phyloP scores from a whole-genome alignment of 225 moss, liverwort and hornwort genomes.

The Pseudoscleropodium purum region DNA sequence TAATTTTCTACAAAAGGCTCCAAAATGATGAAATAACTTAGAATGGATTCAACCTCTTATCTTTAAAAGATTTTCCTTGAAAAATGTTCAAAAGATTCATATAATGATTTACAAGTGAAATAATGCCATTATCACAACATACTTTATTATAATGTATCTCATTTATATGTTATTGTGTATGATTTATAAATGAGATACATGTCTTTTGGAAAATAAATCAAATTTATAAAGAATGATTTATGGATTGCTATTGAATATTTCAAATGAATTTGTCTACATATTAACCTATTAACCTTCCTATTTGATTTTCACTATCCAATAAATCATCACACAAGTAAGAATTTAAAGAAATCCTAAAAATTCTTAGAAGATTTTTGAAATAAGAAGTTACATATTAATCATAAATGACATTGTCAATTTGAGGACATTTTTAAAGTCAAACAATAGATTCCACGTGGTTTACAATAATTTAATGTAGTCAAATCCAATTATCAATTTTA shows the following conservation, averaged over 20 bases:
- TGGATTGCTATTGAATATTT: not conserved
- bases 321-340: not conserved
- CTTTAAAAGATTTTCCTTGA: not conserved
- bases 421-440: not conserved
- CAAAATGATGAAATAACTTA: not conserved
- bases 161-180: not conserved
- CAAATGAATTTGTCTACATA: accelerated
- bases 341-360: accelerated
- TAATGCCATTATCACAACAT: accelerated
- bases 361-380: not conserved
- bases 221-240: not conserved
- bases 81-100: not conserved
- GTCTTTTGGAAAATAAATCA: not conserved
- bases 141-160: not conserved
- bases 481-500: no score
- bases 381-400: not conserved
- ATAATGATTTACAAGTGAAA: not conserved
- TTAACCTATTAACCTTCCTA: not conserved
- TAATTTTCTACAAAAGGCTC: not conserved
- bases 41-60: not conserved
- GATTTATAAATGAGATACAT: not conserved
- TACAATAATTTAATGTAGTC: not conserved
- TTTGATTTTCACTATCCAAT: not conserved
- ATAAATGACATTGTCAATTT: not conserved
- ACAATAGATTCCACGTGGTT: not conserved